A percentile compares a stretch with the other conserved stretches of the same genome.
phyloP scores from a whole-genome alignment of 805 yeast genomes.

The Candida golubevii region DNA sequence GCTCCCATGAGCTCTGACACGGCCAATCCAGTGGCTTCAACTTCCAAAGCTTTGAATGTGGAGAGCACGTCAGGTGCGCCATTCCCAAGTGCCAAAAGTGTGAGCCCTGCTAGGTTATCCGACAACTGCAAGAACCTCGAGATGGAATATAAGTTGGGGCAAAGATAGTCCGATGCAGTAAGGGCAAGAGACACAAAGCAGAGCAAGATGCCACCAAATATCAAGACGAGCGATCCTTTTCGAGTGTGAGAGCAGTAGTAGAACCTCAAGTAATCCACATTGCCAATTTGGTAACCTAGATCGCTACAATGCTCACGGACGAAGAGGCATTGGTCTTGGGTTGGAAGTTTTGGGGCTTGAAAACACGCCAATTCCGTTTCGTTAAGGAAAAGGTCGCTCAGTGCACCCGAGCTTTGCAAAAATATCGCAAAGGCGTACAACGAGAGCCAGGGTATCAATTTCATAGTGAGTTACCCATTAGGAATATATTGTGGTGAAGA shows the following conservation, averaged over 20 bases:
- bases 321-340: constrained; percentile 33
- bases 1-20: constrained; percentile 91
- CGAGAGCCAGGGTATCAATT: constrained; percentile 2
- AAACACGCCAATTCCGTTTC: constrained; percentile 8
- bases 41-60: constrained; percentile 75
- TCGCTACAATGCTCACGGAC: constrained; percentile 30
- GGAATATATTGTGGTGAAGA: not conserved
- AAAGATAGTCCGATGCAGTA: constrained; percentile 76
- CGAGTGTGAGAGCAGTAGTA: constrained; percentile 27
- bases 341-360: constrained; percentile 9
- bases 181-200: constrained; percentile 65
- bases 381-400: not conserved
- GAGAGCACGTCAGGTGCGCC: constrained; percentile 88
- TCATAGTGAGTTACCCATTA: constrained; percentile 4
- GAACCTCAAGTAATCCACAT: constrained; percentile 32
- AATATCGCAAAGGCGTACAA: not conserved
- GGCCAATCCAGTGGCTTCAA: constrained; percentile 73
- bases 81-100: constrained; percentile 85
- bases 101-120: constrained; percentile 79
- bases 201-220: constrained; percentile 26
- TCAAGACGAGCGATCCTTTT: constrained; percentile 14
- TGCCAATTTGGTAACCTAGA: constrained; percentile 28
- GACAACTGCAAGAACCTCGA: constrained; percentile 60
- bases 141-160: constrained; percentile 71
- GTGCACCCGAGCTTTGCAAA: not conserved